A percentile compares a stretch with the other conserved stretches of the same genome.
Evolutionary conservation across 331 rosid genomes (phyloP).

Genomic region (Spiraea crenata): DNA sequence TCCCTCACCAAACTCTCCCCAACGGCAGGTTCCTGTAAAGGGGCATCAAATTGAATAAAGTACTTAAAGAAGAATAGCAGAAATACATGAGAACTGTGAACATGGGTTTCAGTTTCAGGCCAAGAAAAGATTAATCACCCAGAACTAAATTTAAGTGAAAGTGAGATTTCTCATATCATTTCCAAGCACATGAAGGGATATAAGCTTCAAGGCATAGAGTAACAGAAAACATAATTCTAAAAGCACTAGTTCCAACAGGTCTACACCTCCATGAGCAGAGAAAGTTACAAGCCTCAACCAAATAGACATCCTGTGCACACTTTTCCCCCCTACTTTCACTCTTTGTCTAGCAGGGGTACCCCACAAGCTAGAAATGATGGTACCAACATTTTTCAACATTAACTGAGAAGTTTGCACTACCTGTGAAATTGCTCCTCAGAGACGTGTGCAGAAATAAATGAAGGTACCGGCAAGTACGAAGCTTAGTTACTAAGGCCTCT

Average conservation of each 20-base stretch:
- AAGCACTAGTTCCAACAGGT: conserved; percentile 4
- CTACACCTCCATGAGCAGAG: background rate
- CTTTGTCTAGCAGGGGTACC: background rate
- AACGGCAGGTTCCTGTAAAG: conserved; percentile 63
- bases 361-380: background rate
- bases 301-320: background rate
- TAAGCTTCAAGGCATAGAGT: background rate
- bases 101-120: too few species aligned
- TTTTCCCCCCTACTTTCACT: background rate
- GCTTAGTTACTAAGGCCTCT: conserved; percentile 84
- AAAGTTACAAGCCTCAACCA: background rate
- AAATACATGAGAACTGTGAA: too few species aligned
- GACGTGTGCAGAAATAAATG: conserved; percentile 81
- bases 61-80: too few species aligned
- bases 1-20: conserved; percentile 97
- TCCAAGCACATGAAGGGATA: background rate
- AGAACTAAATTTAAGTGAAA: background rate
- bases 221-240: background rate
- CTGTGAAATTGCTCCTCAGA: conserved; percentile 65
- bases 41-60: background rate
- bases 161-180: background rate
- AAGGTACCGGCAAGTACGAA: conserved; percentile 85
- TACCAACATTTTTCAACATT: background rate
- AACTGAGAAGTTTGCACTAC: conserved; percentile 34
- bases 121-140: background rate